Conservation (phyloP, 805 yeast genomes). For the Zygosaccharomyces kombuchaensis region DNA sequence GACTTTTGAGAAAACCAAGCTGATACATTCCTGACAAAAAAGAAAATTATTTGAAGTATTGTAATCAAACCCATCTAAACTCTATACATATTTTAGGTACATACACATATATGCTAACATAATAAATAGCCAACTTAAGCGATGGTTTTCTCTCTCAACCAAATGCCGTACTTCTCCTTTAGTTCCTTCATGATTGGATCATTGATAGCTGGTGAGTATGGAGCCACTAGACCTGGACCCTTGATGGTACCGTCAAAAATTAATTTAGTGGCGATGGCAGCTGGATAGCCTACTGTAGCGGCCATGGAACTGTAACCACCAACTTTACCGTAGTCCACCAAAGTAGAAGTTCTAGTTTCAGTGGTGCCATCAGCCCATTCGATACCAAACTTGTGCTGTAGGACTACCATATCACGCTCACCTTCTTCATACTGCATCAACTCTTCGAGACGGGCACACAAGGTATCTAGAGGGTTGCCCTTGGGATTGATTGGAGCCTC, state of each 20-base stretch:
- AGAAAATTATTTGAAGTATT: background rate
- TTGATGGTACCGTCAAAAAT: slow-evolving; percentile 76
- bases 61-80: background rate
- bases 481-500: slow-evolving; percentile 74
- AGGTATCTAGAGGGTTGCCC: slow-evolving; percentile 91
- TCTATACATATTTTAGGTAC: background rate
- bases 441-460: slow-evolving; percentile 93
- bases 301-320: slow-evolving; percentile 98
- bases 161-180: slow-evolving; percentile 86
- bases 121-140: slow-evolving; percentile 19
- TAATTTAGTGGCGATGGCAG: slow-evolving; percentile 89
- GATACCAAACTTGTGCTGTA: slow-evolving; percentile 97
- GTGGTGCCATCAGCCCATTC: slow-evolving; percentile 91
- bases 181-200: slow-evolving; percentile 87
- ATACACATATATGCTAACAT: background rate
- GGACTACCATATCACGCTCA: slow-evolving; percentile 90
- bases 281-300: slow-evolving; percentile 95
- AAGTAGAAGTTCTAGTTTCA: slow-evolving; percentile 92
- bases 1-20: background rate
- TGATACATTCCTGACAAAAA: too few relatives aligned
- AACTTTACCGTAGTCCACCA: slow-evolving; percentile 84
- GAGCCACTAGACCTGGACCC: slow-evolving; percentile 85
- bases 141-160: slow-evolving; percentile 80
- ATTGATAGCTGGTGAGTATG: slow-evolving; percentile 85
- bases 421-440: slow-evolving; percentile 94